These are phyloP conservation scores for Trichophyton schoenleinii DNA, from an alignment of 2,329 filamentous ascomycete genomes.

Conservation along the genomic window DNA sequence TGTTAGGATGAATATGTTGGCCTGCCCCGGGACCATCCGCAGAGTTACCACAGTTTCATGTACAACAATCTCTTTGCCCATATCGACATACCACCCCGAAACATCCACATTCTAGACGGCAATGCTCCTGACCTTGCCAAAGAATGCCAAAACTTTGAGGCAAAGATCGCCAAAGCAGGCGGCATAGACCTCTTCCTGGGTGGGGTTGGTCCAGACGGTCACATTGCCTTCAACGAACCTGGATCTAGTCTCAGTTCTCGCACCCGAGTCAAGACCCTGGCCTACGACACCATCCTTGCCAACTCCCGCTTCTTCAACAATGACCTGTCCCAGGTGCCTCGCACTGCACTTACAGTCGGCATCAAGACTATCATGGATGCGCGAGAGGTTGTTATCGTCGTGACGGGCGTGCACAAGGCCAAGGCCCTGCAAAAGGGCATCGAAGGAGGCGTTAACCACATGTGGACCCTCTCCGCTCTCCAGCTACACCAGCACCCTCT, in stretches of 20 bases:
- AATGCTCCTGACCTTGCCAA: slow-evolving; percentile 62
- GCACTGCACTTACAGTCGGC: slow-evolving; percentile 72
- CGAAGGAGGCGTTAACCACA: slow-evolving; percentile 73
- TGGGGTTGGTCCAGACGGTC: slow-evolving; percentile 73
- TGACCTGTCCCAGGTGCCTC: slow-evolving; percentile 60
- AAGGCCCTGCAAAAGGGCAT: slow-evolving; percentile 67
- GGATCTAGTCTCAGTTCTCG: slow-evolving; percentile 65
- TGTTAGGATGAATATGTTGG: slow-evolving; percentile 71
- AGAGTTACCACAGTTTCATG: slow-evolving; percentile 88
- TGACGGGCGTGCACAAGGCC: slow-evolving; percentile 69
- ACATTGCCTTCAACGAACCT: slow-evolving; percentile 85
- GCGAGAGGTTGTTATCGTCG: slow-evolving; percentile 69
- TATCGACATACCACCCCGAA: slow-evolving; percentile 66
- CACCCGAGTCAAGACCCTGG: slow-evolving; percentile 74
- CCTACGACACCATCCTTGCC: slow-evolving; percentile 74
- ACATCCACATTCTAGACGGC: slow-evolving; percentile 74
- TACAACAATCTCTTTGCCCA: slow-evolving; percentile 84
- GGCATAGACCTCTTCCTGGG: slow-evolving; percentile 79
- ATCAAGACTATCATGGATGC: slow-evolving; percentile 74
- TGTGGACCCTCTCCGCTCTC: slow-evolving; percentile 76
- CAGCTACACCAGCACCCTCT: slow-evolving; percentile 72
- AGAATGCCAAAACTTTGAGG: slow-evolving; percentile 69
- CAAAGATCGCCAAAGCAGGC: slow-evolving; percentile 58
- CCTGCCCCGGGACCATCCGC: slow-evolving; percentile 66
- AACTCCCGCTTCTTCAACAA: slow-evolving; percentile 76